A percentile compares a stretch with the other conserved stretches of the same genome.
These are phyloP conservation scores for Aphanomyces astaci DNA, from an alignment of 352 stramenopile genomes.

Conservation along the genomic window DNA sequence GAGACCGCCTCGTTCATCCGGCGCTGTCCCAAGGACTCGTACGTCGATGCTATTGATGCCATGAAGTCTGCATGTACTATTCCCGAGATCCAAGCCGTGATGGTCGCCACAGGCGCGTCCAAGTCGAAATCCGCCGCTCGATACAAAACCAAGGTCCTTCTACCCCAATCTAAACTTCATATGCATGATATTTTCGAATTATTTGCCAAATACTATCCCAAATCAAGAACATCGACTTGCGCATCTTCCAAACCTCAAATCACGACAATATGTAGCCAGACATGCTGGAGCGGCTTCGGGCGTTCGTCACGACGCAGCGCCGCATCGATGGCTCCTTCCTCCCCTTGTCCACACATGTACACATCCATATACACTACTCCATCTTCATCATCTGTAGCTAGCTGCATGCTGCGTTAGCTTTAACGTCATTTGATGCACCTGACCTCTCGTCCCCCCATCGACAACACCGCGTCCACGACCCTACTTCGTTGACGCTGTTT, in stretches of 20 bases:
- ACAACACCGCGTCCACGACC: no score
- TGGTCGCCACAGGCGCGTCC: not conserved
- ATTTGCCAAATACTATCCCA: no score
- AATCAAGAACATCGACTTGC: no score
- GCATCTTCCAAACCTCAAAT: slow-evolving; percentile 15
- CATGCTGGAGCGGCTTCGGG: slow-evolving; percentile 8
- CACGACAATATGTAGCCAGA: slow-evolving; percentile 23
- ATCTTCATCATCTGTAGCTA: no score
- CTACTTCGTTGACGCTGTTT: slow-evolving; percentile 33
- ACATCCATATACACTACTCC: no score
- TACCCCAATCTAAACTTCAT: no score
- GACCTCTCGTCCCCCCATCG: no score
- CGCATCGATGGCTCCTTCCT: slow-evolving; percentile 66
- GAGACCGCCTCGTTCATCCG: slow-evolving; percentile 35
- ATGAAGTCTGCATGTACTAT: slow-evolving; percentile 32
- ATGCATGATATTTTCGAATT: no score
- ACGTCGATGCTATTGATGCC: slow-evolving; percentile 33
- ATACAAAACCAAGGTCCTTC: slow-evolving; percentile 38
- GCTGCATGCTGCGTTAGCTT: not conserved
- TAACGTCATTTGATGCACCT: no score
- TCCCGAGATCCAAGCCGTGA: slow-evolving; percentile 1
- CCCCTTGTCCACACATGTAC: slow-evolving; percentile 46
- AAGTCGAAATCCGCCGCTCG: not conserved
- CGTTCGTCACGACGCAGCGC: slow-evolving; percentile 38
- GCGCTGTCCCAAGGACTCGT: slow-evolving; percentile 25